Evolutionary conservation across 257 asterid species (phyloP).

Genomic region (Buddleja alternifolia): DNA sequence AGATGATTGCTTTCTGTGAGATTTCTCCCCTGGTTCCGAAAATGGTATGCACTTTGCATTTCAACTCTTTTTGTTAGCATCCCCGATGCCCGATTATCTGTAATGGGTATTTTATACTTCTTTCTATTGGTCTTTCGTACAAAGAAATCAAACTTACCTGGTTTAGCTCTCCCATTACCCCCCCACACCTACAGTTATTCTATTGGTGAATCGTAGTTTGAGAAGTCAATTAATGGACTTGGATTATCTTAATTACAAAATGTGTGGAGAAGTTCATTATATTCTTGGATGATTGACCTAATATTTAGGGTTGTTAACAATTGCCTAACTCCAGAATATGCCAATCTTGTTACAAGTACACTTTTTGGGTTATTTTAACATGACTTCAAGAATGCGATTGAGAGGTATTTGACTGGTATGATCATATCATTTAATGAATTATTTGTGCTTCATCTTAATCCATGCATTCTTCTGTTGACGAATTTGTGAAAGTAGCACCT

Average conservation of each 20-base stretch:
- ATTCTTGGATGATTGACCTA: too few relatives aligned
- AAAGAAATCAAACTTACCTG: background rate
- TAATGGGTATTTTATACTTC: background rate
- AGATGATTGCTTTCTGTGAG: slow-evolving; percentile 85
- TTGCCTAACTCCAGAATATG: too few relatives aligned
- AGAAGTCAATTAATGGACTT: too few relatives aligned
- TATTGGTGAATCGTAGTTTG: too few relatives aligned
- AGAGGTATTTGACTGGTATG: background rate
- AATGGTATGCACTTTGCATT: slow-evolving; percentile 54
- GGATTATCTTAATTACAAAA: too few relatives aligned
- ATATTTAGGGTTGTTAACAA: too few relatives aligned
- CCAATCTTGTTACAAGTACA: too few relatives aligned
- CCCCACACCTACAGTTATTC: too few relatives aligned
- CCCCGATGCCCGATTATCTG: slow-evolving; percentile 13
- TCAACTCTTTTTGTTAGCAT: background rate
- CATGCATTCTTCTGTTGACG: background rate
- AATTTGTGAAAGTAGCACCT: background rate
- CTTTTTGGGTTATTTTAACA: too few relatives aligned
- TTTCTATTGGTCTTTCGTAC: slow-evolving; percentile 1
- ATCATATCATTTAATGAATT: background rate
- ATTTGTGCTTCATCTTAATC: background rate
- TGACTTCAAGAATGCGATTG: background rate
- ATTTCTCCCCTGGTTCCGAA: slow-evolving; percentile 81
- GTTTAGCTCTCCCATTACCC: too few relatives aligned
- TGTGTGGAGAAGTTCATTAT: too few relatives aligned